Percentiles rank a stretch among this genome's conserved stretches.
Evolutionary conservation across 257 asterid species (phyloP).

Genomic region (Capsicum rhomboideum): DNA sequence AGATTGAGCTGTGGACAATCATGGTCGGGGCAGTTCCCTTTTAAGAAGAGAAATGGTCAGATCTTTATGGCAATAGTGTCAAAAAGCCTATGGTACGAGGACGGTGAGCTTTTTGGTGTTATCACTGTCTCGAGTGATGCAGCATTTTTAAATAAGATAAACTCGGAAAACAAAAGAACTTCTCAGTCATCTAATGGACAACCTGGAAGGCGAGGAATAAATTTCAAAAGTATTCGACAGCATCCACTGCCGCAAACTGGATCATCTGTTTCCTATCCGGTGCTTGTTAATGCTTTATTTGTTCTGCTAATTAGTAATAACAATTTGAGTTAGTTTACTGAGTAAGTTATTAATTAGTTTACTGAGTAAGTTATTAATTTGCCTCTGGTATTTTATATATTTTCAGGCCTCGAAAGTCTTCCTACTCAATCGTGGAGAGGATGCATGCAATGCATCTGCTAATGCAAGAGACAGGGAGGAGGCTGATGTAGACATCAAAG

Average conservation of each 20-base stretch:
- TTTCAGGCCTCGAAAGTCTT: constrained; percentile 54
- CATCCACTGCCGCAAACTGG: constrained; percentile 28
- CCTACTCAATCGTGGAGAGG: constrained; percentile 24
- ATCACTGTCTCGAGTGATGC: constrained; percentile 74
- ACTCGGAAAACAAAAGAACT: constrained; percentile 5
- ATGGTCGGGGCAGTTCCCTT: constrained; percentile 77
- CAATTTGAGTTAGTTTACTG: background rate
- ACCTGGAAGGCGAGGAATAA: constrained; percentile 21
- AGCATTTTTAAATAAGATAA: constrained; percentile 32
- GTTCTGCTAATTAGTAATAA: background rate
- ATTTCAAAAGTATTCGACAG: constrained; percentile 29
- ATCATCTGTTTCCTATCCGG: constrained; percentile 60
- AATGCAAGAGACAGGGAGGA: constrained; percentile 17
- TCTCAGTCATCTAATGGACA: constrained; percentile 13
- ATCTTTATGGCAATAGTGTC: constrained; percentile 57
- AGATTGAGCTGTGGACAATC: constrained; percentile 34
- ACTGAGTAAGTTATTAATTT: background rate
- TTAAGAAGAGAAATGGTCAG: constrained; percentile 46
- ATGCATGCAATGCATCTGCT: constrained; percentile 12
- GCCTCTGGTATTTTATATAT: background rate
- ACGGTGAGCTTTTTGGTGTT: constrained; percentile 49
- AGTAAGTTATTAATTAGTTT: background rate
- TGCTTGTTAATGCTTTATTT: constrained; percentile 25
- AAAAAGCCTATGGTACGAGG: constrained; percentile 58
- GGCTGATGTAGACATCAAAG: constrained; percentile 20